These are phyloP conservation scores for Phlyctochytrium arcticum DNA, from an alignment of 192 early-diverging fungal species.

Conservation along the genomic window DNA sequence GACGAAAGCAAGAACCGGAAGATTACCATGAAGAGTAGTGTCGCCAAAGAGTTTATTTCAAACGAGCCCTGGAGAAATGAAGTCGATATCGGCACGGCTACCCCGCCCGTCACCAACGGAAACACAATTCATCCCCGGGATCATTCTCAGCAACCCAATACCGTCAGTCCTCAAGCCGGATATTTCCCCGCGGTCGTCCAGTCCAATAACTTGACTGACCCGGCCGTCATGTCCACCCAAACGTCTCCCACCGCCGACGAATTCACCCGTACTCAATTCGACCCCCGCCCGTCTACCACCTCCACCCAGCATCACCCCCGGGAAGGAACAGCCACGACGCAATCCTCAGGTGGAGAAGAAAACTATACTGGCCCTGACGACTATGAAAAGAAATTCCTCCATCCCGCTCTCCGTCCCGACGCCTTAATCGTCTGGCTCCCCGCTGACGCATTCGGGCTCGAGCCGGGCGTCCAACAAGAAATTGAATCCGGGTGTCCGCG, in stretches of 20 bases:
- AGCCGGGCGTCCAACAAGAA: neutral
- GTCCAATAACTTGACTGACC: neutral
- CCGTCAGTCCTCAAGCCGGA: neutral
- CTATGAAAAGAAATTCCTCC: conserved; percentile 13
- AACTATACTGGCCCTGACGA: conserved; percentile 7
- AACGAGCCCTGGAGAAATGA: conserved; percentile 18
- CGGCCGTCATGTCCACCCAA: neutral
- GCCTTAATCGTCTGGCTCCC: conserved; percentile 13
- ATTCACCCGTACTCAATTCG: neutral
- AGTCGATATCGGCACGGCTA: neutral
- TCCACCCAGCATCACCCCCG: too few species aligned
- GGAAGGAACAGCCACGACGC: neutral
- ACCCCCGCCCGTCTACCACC: neutral
- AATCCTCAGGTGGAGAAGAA: neutral
- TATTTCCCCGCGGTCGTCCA: too few species aligned
- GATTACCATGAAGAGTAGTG: conserved; percentile 2
- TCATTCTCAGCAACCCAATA: too few species aligned
- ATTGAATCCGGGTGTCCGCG: conserved; percentile 3
- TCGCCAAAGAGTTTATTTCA: conserved; percentile 1
- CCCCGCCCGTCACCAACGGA: neutral
- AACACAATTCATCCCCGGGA: neutral
- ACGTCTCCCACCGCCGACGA: neutral
- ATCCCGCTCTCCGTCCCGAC: conserved; percentile 18
- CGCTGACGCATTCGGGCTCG: neutral
- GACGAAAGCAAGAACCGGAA: conserved; percentile 5